phyloP scores from a whole-genome alignment of 75 land plant species.

The Cunninghamia lanceolata region DNA sequence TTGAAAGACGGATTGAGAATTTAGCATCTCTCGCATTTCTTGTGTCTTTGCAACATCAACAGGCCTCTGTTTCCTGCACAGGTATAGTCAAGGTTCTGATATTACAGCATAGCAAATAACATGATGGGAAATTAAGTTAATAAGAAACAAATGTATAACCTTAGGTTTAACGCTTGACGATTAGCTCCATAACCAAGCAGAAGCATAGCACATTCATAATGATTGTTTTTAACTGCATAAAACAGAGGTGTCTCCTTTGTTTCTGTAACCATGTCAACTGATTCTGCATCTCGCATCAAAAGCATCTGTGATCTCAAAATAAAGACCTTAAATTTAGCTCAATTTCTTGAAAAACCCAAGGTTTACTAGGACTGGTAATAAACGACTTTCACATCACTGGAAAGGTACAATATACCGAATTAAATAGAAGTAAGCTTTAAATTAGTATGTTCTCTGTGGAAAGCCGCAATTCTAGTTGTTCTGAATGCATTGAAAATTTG shows the following conservation, averaged over 20 bases:
- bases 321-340: neutral
- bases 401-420: neutral
- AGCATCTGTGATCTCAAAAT: slow-evolving; percentile 25
- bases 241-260: slow-evolving; percentile 69
- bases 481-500: neutral
- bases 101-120: neutral
- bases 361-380: neutral
- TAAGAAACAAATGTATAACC: slow-evolving; percentile 19
- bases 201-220: slow-evolving; percentile 40
- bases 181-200: slow-evolving; percentile 52
- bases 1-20: slow-evolving; percentile 12
- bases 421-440: neutral
- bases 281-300: slow-evolving; percentile 38
- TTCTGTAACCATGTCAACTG: slow-evolving; percentile 43
- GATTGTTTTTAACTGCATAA: slow-evolving; percentile 64
- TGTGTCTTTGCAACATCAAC: slow-evolving; percentile 50
- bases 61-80: slow-evolving; percentile 49
- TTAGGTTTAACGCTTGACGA: slow-evolving; percentile 36
- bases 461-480: neutral
- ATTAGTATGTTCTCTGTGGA: neutral
- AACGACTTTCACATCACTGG: neutral
- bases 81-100: neutral
- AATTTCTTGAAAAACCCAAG: neutral
- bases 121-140: neutral
- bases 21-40: slow-evolving; percentile 44